Base-by-base conservation (phyloP, 139 green algal species). In the Yamagishiella unicocca region DNA sequence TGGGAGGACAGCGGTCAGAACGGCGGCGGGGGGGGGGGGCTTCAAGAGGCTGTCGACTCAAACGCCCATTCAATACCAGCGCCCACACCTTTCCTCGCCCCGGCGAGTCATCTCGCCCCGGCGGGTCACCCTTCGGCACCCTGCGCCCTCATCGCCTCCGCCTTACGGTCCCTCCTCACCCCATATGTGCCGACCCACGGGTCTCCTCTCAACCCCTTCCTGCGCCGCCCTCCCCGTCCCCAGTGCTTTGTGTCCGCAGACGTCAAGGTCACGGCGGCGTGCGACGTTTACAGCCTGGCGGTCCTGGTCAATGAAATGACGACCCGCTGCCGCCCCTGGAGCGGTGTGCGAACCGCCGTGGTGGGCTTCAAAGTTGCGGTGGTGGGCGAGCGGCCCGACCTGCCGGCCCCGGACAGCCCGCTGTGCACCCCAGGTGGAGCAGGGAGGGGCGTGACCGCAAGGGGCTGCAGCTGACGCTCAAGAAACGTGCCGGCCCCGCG, bases 331-430 rank as follows among this genome's bases (percentile, higher is more conserved):
- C 81, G 64, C 22, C 81, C 81, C 81, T 87, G 81, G 81, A 77
- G 33, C 64, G 81, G 81, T 31, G 64, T 87, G 66, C 64, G 66
- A 21, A 77, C 81, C 0, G 64, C 66, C 3, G 82, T 80, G 35
- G 67, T 87, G 35, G 82, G 67, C 46, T 79, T 87, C 50, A 87
- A 79, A 50, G 82, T 87, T 46, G 82, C 67, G 50, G 67, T 87
- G 46, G 67, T 81, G 31, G 82, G 82, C 67, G 82, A 79, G 64
- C 82, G 82, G 5, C 82, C 82, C 2, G 31, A 70, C 33, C 33
- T 71, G 45, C 35, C 82, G 50, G 25, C 35, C 12, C 25, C 31
- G 46, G 66, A 40, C 67, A 35, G 54, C 82, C 33, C 82, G 46
- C 82, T 87, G 35, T 87, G 82, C 45, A 46, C 82, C 3, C 29